Evolutionary conservation across 306 rosid species (phyloP), one percentile per base, ranked within the genome.

Genomic region (Fagus crenata): DNA sequence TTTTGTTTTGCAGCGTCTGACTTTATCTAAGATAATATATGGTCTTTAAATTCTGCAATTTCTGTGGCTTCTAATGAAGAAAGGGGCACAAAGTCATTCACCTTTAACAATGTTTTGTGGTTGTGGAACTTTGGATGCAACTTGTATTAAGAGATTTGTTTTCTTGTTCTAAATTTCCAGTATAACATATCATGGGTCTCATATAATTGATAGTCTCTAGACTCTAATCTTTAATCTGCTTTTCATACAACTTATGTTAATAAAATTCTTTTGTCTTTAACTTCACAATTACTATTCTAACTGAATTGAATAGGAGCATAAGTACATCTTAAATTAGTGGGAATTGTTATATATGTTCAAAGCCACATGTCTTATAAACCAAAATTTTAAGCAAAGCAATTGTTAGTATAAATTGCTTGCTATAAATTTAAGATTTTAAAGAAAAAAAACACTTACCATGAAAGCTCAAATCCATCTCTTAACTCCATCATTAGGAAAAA

Each of bases 31-130:
- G 71, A 65, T 65, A 65, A 17, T 22, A 22, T 22, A 22, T 17
- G 71, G 49, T 17, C 68, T 9, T 12, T 35, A n/a, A n/a, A 65
- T 53, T 58, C 12, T 41, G 9, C 14, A 0, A 55, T 69, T 77
- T 56, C 35, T 77, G 75, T 77, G 81, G 81, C 42, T 41, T 53
- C 59, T 69, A 65, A 13, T 65, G 49, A 11, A 65, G 11, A 17
- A 37, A 13, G 32, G 32, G 7, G 12, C 8, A 22, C 70, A 37
- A 65, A 37, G 49, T 6, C 70, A 37, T 65, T 37, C 12, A 15
- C 31, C 17, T 22, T 22, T 22, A 22, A 22, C 28, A 22, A 22
- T 22, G 28, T 22, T n/a, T 22, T 22, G 28, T 14, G 46, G 5
- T 35, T 64, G 51, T 46, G 46, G 5, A 36, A 64, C 42, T 37